phyloP scores from a whole-genome alignment of 1,284 basidiomycete species.

The Malassezia furfur region DNA sequence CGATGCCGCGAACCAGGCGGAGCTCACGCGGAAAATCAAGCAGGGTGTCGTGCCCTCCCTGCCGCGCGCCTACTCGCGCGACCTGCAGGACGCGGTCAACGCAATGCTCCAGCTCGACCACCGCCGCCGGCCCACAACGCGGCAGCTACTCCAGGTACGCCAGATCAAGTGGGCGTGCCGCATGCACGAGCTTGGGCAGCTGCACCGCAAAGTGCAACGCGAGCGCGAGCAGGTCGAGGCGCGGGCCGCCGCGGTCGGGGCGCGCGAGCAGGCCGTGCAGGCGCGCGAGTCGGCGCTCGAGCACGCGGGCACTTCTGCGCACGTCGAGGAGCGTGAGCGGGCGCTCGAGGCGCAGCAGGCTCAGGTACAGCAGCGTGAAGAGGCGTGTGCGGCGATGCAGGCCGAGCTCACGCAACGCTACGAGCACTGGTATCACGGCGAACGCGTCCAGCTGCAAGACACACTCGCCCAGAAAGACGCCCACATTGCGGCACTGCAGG shows the following conservation, averaged over 20 bases:
- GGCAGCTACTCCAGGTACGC: slow-evolving; percentile 67
- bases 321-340: slow-evolving; percentile 4
- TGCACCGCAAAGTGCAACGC: slow-evolving; percentile 4
- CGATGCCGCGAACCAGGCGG: slow-evolving; percentile 75
- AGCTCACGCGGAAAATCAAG: slow-evolving; percentile 70
- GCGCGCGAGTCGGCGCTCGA: slow-evolving; percentile 4
- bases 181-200: slow-evolving; percentile 13
- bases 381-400: background rate
- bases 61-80: slow-evolving; percentile 68
- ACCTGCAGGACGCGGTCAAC: slow-evolving; percentile 65
- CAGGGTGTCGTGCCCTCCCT: slow-evolving; percentile 77
- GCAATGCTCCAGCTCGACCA: slow-evolving; percentile 61
- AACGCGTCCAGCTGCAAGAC: slow-evolving; percentile 1
- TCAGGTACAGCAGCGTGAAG: slow-evolving; percentile 6
- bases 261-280: slow-evolving; percentile 6
- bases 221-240: slow-evolving; percentile 14
- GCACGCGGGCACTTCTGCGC: background rate
- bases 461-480: slow-evolving; percentile 11
- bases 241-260: background rate
- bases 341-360: slow-evolving; percentile 3
- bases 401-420: background rate
- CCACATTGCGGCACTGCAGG: background rate
- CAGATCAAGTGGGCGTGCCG: slow-evolving; percentile 58
- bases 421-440: slow-evolving; percentile 4
- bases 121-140: slow-evolving; percentile 69